Evolutionary conservation across 164 flowering plant genomes (phyloP).

Genomic region (Piper longum): DNA sequence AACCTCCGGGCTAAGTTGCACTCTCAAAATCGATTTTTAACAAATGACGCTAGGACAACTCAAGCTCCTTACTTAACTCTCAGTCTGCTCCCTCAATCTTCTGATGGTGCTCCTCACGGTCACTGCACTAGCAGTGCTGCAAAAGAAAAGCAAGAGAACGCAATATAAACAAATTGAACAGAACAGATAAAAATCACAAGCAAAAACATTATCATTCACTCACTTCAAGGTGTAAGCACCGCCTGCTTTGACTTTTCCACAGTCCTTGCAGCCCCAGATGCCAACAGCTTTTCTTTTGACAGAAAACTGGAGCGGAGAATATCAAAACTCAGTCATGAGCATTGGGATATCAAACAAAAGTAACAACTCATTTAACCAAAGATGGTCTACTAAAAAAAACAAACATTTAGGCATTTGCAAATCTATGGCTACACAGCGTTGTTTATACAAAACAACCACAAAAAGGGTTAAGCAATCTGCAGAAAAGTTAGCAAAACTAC

Average conservation of each 20-base stretch:
- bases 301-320: slow-evolving; percentile 30
- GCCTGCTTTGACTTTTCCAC: slow-evolving; percentile 39
- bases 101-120: slow-evolving; percentile 81
- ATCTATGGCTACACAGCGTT: no score
- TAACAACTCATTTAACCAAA: background rate
- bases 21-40: no score
- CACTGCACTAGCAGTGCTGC: slow-evolving; percentile 84
- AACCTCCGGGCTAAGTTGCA: no score
- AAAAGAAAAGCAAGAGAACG: background rate
- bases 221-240: slow-evolving; percentile 18
- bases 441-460: no score
- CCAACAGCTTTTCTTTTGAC: slow-evolving; percentile 79
- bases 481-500: no score
- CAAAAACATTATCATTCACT: background rate
- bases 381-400: no score
- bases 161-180: background rate
- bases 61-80: slow-evolving; percentile 23
- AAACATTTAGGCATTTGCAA: no score
- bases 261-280: slow-evolving; percentile 82
- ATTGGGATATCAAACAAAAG: no score
- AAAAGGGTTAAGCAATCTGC: no score
- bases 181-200: background rate
- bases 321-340: background rate
- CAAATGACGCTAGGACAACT: no score
- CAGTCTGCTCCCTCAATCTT: slow-evolving; percentile 83